Evolutionary conservation across 345 rosid genomes (phyloP).

Genomic region (Camelina neglecta): DNA sequence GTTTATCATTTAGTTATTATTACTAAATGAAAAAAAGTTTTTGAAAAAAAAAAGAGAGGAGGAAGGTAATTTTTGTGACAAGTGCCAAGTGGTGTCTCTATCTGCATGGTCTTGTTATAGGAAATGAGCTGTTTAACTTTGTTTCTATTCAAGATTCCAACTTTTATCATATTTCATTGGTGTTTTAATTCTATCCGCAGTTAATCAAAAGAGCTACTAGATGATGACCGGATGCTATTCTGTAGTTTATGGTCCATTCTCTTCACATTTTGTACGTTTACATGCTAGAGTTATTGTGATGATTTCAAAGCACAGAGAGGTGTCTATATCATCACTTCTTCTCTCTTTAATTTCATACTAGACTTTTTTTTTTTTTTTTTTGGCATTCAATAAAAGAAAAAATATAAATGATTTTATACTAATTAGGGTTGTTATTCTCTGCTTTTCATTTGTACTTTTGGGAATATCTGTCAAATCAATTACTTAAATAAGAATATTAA

Average conservation of each 20-base stretch:
- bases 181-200: background rate
- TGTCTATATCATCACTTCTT: slow-evolving; percentile 26
- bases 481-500: slow-evolving; percentile 38
- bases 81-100: slow-evolving; percentile 40
- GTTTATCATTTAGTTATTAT: slow-evolving; percentile 29
- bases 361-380: background rate
- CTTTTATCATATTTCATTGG: background rate
- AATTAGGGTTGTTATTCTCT: slow-evolving; percentile 38
- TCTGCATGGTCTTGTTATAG: slow-evolving; percentile 36
- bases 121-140: slow-evolving; percentile 44
- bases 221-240: background rate
- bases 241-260: background rate
- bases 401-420: slow-evolving; percentile 11
- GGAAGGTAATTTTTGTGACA: slow-evolving; percentile 20
- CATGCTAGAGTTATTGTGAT: slow-evolving; percentile 4
- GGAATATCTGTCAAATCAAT: slow-evolving; percentile 43
- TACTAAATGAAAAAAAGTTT: slow-evolving; percentile 4
- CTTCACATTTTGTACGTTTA: background rate
- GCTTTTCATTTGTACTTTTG: slow-evolving; percentile 27
- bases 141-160: slow-evolving; percentile 33
- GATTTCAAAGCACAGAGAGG: slow-evolving; percentile 1
- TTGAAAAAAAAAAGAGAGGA: background rate
- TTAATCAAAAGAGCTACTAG: background rate
- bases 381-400: background rate
- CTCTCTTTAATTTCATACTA: background rate